phyloP scores from a whole-genome alignment of 768 basidiomycete genomes.

The Naganishia antarctica region DNA sequence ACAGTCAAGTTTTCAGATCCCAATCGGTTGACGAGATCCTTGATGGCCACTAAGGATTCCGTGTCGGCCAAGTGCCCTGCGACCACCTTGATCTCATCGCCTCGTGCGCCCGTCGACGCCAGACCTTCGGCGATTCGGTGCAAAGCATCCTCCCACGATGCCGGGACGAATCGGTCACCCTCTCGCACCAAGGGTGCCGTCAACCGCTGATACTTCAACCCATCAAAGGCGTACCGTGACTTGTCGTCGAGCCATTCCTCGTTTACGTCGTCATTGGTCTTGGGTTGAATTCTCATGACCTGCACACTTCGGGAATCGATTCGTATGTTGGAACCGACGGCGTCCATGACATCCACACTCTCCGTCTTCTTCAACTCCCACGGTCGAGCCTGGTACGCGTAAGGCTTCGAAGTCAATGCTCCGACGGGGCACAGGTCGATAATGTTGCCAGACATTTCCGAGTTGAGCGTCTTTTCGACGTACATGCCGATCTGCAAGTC shows the following conservation, averaged over 20 bases:
- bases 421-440: slow-evolving; percentile 97
- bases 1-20: slow-evolving; percentile 89
- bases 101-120: slow-evolving; percentile 69
- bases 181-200: slow-evolving; percentile 84
- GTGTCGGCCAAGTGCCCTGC: slow-evolving; percentile 91
- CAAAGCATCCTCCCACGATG: slow-evolving; percentile 87
- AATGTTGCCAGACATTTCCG: slow-evolving; percentile 94
- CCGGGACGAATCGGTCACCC: slow-evolving; percentile 85
- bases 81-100: slow-evolving; percentile 89
- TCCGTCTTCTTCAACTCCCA: slow-evolving; percentile 99
- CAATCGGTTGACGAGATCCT: slow-evolving; percentile 85
- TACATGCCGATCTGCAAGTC: slow-evolving; percentile 99
- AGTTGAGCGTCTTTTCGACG: slow-evolving; percentile 94
- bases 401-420: slow-evolving; percentile 95
- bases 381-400: slow-evolving; percentile 92
- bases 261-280: slow-evolving; percentile 95
- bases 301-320: slow-evolving; percentile 90
- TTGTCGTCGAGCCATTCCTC: slow-evolving; percentile 99
- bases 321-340: slow-evolving; percentile 91
- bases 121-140: slow-evolving; percentile 73
- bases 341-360: slow-evolving; percentile 90
- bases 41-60: slow-evolving; percentile 85
- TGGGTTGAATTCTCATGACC: slow-evolving; percentile 95
- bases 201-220: slow-evolving; percentile 87
- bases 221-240: slow-evolving; percentile 93